A percentile compares a stretch with the other conserved stretches of the same genome.
These are phyloP conservation scores for Psidium guajava DNA, from an alignment of 345 rosid genomes.

Conservation along the genomic window DNA sequence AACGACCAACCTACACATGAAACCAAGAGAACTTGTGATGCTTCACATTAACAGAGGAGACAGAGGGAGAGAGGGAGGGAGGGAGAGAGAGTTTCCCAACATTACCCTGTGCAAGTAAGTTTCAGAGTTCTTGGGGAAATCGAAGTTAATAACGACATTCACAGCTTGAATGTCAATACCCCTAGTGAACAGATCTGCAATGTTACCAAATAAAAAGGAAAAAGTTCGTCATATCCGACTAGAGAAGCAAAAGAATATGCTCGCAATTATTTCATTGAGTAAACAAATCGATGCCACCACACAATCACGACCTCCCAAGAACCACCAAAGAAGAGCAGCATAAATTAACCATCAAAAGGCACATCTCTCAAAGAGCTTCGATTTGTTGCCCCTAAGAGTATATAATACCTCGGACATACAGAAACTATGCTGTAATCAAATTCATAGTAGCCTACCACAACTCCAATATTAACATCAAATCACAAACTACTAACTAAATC, in stretches of 20 bases:
- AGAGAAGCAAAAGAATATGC: neutral
- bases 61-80: neutral
- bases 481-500: neutral
- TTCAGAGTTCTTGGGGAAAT: slow-evolving; percentile 93
- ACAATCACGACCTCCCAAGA: neutral
- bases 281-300: neutral
- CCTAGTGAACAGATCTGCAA: slow-evolving; percentile 92
- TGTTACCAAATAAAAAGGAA: neutral
- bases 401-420: neutral
- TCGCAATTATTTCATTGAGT: neutral
- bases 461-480: neutral
- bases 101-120: slow-evolving; percentile 99
- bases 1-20: slow-evolving; percentile 75
- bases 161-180: slow-evolving; percentile 99
- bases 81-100: neutral
- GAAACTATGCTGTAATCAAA: neutral
- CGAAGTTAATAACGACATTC: slow-evolving; percentile 95
- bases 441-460: neutral
- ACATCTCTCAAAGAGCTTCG: neutral
- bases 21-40: neutral
- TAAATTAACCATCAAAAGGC: neutral
- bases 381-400: neutral
- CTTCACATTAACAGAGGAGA: neutral
- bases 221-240: neutral
- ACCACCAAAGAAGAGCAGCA: neutral